Evolutionary conservation across 352 stramenopile species (phyloP).

Genomic region (Globisporangium perplexum): DNA sequence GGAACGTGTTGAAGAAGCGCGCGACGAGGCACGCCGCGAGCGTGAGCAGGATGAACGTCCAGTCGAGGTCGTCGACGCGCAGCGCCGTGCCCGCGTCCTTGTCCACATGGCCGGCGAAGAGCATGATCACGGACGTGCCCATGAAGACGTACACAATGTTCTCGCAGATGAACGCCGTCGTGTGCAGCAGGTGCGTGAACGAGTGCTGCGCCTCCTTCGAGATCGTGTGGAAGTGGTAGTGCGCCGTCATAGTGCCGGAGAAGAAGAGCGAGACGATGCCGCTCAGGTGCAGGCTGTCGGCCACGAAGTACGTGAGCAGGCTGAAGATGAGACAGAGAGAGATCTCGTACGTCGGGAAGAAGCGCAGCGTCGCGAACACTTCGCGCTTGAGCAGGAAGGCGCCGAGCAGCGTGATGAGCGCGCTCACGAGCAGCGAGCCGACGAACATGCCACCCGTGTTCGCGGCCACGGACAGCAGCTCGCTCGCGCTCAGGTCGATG

Average conservation of each 20-base stretch:
- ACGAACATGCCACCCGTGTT: conserved; percentile 77
- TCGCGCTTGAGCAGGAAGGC: conserved; percentile 76
- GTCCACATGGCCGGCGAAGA: conserved; percentile 68
- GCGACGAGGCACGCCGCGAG: conserved; percentile 59
- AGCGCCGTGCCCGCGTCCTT: conserved; percentile 48
- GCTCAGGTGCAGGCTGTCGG: conserved; percentile 71
- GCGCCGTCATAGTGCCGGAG: conserved; percentile 84
- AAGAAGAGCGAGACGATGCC: conserved; percentile 95
- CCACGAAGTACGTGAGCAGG: conserved; percentile 81
- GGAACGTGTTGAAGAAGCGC: conserved; percentile 77
- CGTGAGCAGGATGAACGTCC: conserved; percentile 76
- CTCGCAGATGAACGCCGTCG: conserved; percentile 72
- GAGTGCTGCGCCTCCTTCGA: conserved; percentile 75
- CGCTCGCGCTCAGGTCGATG: conserved; percentile 53
- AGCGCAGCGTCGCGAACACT: conserved; percentile 62
- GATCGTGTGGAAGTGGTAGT: conserved; percentile 87
- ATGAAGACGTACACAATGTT: conserved; percentile 87
- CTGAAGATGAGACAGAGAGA: conserved; percentile 84
- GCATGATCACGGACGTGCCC: conserved; percentile 79
- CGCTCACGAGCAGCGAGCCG: conserved; percentile 67
- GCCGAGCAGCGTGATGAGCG: conserved; percentile 60
- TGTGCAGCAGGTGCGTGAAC: conserved; percentile 84
- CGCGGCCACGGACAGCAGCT: conserved; percentile 52
- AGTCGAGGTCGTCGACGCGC: conserved; percentile 77
- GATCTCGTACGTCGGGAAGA: conserved; percentile 85